Evolutionary conservation across 345 rosid genomes (phyloP).

Genomic region (Populus euphratica): DNA sequence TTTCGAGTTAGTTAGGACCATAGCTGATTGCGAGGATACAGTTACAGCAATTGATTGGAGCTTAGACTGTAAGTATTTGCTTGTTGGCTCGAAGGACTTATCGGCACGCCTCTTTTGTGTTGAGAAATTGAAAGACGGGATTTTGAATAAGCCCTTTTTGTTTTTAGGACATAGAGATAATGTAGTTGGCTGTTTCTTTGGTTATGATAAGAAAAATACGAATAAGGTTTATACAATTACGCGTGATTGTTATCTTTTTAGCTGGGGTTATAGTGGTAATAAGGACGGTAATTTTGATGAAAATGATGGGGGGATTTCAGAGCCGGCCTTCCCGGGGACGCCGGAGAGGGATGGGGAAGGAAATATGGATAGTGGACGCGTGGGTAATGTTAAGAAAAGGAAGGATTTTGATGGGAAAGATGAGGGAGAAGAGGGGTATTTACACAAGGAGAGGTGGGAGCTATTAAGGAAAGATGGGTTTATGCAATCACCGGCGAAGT

Average conservation of each 20-base stretch:
- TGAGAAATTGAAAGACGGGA: slow-evolving; percentile 50
- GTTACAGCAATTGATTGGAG: slow-evolving; percentile 73
- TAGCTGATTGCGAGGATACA: slow-evolving; percentile 68
- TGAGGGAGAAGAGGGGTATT: slow-evolving; percentile 36
- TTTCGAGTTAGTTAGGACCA: slow-evolving; percentile 69
- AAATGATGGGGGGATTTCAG: slow-evolving; percentile 29
- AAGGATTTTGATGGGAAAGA: slow-evolving; percentile 55
- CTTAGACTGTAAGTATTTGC: slow-evolving; percentile 64
- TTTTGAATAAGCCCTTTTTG: slow-evolving; percentile 63
- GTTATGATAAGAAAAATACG: slow-evolving; percentile 59
- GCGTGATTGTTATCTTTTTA: slow-evolving; percentile 71
- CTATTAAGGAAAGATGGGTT: slow-evolving; percentile 78
- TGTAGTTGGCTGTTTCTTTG: slow-evolving; percentile 81
- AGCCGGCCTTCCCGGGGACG: slow-evolving; percentile 62
- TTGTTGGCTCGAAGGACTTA: slow-evolving; percentile 84
- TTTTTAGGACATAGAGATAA: slow-evolving; percentile 85
- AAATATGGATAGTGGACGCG: slow-evolving; percentile 6
- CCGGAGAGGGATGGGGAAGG: slow-evolving; percentile 51
- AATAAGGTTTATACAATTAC: slow-evolving; percentile 57
- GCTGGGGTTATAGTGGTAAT: slow-evolving; percentile 55
- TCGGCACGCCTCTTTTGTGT: slow-evolving; percentile 71
- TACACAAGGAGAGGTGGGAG: slow-evolving; percentile 71
- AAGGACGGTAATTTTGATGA: slow-evolving; percentile 26
- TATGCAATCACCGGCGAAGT: slow-evolving; percentile 60
- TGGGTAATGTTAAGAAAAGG: slow-evolving; percentile 43